Evolutionary conservation across 2,329 filamentous ascomycete species (phyloP), one percentile per base, ranked within the genome.

Genomic region (Colletotrichum lini): DNA sequence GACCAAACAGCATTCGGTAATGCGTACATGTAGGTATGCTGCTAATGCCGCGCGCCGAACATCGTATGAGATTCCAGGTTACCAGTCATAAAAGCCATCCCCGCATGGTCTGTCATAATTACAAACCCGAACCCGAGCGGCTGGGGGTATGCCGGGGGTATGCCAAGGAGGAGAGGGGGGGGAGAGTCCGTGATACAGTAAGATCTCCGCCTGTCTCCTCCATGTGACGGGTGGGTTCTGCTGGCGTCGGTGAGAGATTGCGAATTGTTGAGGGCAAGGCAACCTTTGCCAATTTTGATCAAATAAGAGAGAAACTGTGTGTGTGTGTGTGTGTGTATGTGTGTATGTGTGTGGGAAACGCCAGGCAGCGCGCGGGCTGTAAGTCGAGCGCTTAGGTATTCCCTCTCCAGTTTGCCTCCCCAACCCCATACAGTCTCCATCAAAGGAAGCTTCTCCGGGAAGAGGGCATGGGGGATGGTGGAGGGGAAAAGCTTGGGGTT

Each of bases 11-110:
- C 30, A 13, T 50, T 13, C 45, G 12, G 50, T 13, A 59, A 47
- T 23, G 50, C 30, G 30, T 35, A 35, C 30, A 9, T 8, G 8
- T 9, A 35, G 8, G 8, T 2, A 18, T 35, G 18, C 38, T 65
- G 26, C 42, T 35, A 35, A 35, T 35, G 26, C 42, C 42, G 26
- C 12, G 26, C 47, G 8, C 12, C 35, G 56, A 40, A 47, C 4
- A 68, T 67, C 64, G 68, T 71, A 71, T 61, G 68, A 71, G 50
- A 18, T 15, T 30, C 30, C 45, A 67, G 21, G n/a, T 42, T 61
- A 18, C 57, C 49, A 26, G 23, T 54, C 62, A 35, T 23, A 44
- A 8, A 47, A 6, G 6, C 26, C 26, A 1, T 49, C 62, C 45
- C 67, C 62, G 47, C 57, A 47, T 57, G 38, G 42, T 26, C 26